These are phyloP conservation scores for Hevea brasiliensis DNA, from an alignment of 345 rosid species.

Conservation along the genomic window DNA sequence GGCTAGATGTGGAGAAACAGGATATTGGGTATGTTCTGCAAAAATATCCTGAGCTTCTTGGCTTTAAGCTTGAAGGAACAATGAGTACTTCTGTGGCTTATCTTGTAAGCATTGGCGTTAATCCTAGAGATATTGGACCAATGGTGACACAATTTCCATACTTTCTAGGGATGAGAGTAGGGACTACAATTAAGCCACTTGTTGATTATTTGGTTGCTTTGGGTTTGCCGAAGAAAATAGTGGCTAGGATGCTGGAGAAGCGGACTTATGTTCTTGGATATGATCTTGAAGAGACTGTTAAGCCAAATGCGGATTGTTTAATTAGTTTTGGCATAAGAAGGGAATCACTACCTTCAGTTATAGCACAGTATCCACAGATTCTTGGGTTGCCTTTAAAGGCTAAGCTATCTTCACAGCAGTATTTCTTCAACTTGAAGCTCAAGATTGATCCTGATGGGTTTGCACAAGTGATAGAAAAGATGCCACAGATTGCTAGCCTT, in stretches of 20 bases:
- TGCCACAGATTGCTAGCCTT: slow-evolving; percentile 90
- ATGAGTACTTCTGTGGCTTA: slow-evolving; percentile 92
- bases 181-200: slow-evolving; percentile 77
- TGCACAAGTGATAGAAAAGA: slow-evolving; percentile 67
- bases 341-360: slow-evolving; percentile 54
- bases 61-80: slow-evolving; percentile 93
- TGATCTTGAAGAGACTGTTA: slow-evolving; percentile 83
- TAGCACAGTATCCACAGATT: slow-evolving; percentile 81
- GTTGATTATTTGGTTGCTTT: slow-evolving; percentile 70
- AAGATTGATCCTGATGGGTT: slow-evolving; percentile 86
- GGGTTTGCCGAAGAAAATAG: slow-evolving; percentile 73
- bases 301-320: slow-evolving; percentile 79
- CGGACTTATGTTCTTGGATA: slow-evolving; percentile 79
- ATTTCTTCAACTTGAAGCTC: slow-evolving; percentile 76
- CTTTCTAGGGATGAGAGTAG: slow-evolving; percentile 89
- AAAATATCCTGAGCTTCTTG: slow-evolving; percentile 88
- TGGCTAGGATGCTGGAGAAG: slow-evolving; percentile 89
- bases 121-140: slow-evolving; percentile 91
- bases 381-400: slow-evolving; percentile 83
- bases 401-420: slow-evolving; percentile 82
- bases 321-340: slow-evolving; percentile 72
- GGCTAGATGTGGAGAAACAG: slow-evolving; percentile 86
- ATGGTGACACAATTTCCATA: slow-evolving; percentile 92
- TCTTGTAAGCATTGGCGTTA: slow-evolving; percentile 87
- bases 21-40: slow-evolving; percentile 74